Percentiles rank a stretch among this genome's conserved stretches.
Evolutionary conservation across 441 rosid species (phyloP).

Genomic region (Erodium texanum): DNA sequence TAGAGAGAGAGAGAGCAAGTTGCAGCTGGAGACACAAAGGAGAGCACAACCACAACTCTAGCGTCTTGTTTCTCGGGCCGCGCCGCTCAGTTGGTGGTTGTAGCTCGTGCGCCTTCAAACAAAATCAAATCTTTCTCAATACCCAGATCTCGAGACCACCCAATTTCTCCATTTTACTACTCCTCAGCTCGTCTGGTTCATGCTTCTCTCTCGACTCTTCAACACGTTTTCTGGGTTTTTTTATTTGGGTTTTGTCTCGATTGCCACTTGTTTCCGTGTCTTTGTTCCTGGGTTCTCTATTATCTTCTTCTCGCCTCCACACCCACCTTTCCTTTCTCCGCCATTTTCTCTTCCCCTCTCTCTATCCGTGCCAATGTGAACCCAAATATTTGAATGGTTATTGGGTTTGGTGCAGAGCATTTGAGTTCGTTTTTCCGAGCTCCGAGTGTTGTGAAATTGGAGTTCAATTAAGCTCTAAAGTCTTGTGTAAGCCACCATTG

Average conservation of each 20-base stretch:
- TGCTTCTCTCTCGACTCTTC: background rate
- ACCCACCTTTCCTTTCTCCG: conserved; percentile 41
- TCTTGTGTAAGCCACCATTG: conserved; percentile 26
- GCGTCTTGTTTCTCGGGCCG: conserved; percentile 33
- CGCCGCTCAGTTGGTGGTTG: conserved; percentile 34
- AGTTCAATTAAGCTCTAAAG: no score
- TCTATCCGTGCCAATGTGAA: background rate
- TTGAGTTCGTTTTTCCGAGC: background rate
- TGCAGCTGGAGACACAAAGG: no score
- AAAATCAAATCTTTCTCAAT: conserved; percentile 8
- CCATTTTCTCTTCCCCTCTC: conserved; percentile 25
- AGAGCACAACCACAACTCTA: conserved; percentile 7
- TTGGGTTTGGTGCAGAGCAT: conserved; percentile 5
- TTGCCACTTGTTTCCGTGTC: background rate
- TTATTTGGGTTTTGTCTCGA: background rate
- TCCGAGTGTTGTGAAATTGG: background rate
- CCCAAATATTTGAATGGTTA: background rate
- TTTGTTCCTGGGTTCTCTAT: background rate
- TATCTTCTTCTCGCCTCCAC: conserved; percentile 17
- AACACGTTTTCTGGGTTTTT: conserved; percentile 4
- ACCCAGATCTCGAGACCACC: conserved; percentile 37
- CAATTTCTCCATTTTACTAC: background rate
- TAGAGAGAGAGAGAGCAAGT: background rate
- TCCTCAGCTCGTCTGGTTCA: background rate
- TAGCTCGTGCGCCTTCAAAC: conserved; percentile 33